Evolutionary conservation across 192 early-diverging fungal species (phyloP), one percentile per base, ranked within the genome.

Genomic region (Glomus cerebriforme): DNA sequence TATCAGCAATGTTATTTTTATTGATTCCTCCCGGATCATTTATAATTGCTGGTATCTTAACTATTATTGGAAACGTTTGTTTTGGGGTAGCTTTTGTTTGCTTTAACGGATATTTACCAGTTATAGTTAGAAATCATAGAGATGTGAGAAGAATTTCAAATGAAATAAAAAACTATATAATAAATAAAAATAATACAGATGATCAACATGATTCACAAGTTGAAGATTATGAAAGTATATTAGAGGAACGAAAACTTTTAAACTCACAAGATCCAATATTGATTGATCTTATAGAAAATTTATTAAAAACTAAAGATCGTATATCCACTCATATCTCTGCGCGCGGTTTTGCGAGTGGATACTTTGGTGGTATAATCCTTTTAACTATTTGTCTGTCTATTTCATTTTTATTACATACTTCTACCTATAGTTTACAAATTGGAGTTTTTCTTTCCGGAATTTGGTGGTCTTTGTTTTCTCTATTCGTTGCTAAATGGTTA

Each of bases 381-480:
- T 70, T 89, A 47, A 76, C 80, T 9, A 59, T 86, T 31, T 84
- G 88, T 54, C 78, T 84, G 10, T 76, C 66, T 34, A 86, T 89
- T 73, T 81, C 83, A 1, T 81, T 84, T 29, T 43, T 60, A 47
- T 79, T 81, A 34, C 75, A 79, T 37, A 79, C 77, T 6, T 81
- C 85, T 1, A 80, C 65, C 17, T 75, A 81, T 32, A 82, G 82
- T 7, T 79, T 89, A 63, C 84, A 85, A 72, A 64, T 86, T 49
- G 84, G 83, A 0, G 83, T 85, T 7, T 86, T 84, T 47, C 73
- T 89, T n/a, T 85, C 85, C 5, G 86, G 88, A 29, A 72, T 85
- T 17, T 89, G 88, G 88, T 89, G 88, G 88, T 82, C 84, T 43
- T 7, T 84, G 1, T 86, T 89, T 77, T 81, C 86, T 32, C 73